Evolutionary conservation across 495 filamentous ascomycete genomes (phyloP).

Genomic region (Trypethelium eluteriae): DNA sequence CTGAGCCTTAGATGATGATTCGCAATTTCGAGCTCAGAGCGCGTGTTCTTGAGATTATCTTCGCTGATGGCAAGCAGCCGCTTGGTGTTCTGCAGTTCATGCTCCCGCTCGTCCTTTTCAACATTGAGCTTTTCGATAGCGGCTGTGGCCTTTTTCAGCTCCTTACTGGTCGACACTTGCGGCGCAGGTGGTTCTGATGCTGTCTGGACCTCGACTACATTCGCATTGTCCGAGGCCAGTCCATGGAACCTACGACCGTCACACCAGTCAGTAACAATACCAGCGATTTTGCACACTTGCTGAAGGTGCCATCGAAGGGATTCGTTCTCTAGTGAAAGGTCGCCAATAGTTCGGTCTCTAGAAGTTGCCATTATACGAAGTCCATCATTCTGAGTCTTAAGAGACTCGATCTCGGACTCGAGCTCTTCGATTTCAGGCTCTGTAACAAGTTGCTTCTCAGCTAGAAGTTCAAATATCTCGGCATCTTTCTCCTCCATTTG

Average conservation of each 20-base stretch:
- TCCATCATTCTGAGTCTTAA: neutral
- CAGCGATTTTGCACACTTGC: neutral
- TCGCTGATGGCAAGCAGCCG: neutral
- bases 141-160: neutral
- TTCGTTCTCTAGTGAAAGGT: neutral
- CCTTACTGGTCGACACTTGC: neutral
- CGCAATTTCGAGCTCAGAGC: constrained; percentile 4
- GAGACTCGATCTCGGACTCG: neutral
- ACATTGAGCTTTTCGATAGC: neutral
- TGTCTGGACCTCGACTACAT: neutral
- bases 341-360: neutral
- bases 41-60: neutral
- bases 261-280: neutral
- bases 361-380: neutral
- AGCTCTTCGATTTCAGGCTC: neutral
- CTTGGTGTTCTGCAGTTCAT: neutral
- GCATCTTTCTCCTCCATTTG: neutral
- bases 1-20: constrained; percentile 5
- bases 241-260: neutral
- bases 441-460: neutral
- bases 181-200: neutral
- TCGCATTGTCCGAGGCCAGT: neutral
- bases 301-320: neutral
- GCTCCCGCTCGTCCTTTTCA: neutral
- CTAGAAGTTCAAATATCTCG: neutral